Conservation (phyloP, 2,329 filamentous ascomycete species). For the Alternaria burnsii region DNA sequence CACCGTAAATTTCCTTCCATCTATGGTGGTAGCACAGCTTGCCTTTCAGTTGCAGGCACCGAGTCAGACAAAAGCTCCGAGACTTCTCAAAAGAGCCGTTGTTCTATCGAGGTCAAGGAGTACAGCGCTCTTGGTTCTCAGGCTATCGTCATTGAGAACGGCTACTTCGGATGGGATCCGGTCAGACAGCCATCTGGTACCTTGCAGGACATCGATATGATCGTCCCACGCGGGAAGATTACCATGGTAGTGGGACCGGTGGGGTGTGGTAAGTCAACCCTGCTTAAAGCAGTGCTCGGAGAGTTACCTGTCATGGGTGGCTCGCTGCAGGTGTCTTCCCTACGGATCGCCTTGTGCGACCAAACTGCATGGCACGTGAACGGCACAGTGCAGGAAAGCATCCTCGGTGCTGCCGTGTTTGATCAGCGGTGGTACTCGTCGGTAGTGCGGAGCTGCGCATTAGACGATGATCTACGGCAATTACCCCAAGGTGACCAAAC, state of each 20-base stretch:
- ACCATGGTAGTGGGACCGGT: conserved; percentile 62
- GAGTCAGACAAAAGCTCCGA: conserved; percentile 39
- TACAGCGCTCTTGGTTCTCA: conserved; percentile 28
- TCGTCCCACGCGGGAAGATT: conserved; percentile 54
- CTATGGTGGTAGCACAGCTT: conserved; percentile 27
- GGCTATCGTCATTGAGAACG: conserved; percentile 55
- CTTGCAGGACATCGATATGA: conserved; percentile 54
- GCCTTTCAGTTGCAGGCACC: conserved; percentile 27
- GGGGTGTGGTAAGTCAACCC: conserved; percentile 63
- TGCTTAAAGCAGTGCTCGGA: conserved; percentile 49
- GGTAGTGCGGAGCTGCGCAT: conserved; percentile 46
- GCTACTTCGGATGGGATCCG: conserved; percentile 58
- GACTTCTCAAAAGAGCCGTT: conserved; percentile 34
- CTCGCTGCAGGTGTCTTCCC: conserved; percentile 40
- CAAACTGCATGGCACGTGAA: conserved; percentile 52
- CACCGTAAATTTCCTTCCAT: conserved; percentile 34
- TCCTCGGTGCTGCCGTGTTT: conserved; percentile 46
- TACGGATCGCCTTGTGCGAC: conserved; percentile 49
- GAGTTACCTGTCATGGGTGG: conserved; percentile 47
- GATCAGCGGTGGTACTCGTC: conserved; percentile 50
- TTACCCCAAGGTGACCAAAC: conserved; percentile 52
- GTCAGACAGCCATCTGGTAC: conserved; percentile 49
- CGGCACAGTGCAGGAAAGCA: conserved; percentile 49
- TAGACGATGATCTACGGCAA: conserved; percentile 47
- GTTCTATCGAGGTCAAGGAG: conserved; percentile 33